Conservation (phyloP, 306 rosid genomes). For the Rosa rugosa region DNA sequence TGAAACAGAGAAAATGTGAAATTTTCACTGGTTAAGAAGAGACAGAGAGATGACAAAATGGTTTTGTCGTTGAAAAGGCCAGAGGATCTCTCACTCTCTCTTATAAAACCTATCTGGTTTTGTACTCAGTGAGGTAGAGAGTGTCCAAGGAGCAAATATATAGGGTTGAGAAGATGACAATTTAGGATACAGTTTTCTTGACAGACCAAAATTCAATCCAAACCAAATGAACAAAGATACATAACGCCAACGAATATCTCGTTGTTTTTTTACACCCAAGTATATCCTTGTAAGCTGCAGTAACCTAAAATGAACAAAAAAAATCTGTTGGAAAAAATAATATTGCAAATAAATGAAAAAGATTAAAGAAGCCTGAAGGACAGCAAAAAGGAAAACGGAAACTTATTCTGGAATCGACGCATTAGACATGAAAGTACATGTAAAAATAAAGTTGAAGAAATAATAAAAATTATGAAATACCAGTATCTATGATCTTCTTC, state of each 20-base stretch:
- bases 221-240: conserved; percentile 1
- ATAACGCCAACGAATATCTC: conserved; percentile 53
- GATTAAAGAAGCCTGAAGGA: background rate
- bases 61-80: background rate
- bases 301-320: conserved; percentile 7
- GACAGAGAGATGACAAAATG: conserved; percentile 17
- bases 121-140: conserved; percentile 18
- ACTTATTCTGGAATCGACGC: background rate
- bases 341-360: background rate
- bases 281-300: conserved; percentile 25
- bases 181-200: conserved; percentile 31
- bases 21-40: conserved; percentile 1
- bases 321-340: background rate
- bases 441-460: background rate
- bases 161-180: conserved; percentile 20
- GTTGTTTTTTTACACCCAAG: conserved; percentile 28
- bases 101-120: background rate
- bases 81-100: background rate
- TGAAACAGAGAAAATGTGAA: background rate
- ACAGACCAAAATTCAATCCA: conserved; percentile 28
- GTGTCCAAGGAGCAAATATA: conserved; percentile 17
- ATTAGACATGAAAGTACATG: background rate
- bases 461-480: background rate
- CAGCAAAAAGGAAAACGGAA: background rate
- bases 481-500: background rate